Base-by-base conservation (phyloP, 495 filamentous ascomycete genomes). In the Cenococcum geophilum region DNA sequence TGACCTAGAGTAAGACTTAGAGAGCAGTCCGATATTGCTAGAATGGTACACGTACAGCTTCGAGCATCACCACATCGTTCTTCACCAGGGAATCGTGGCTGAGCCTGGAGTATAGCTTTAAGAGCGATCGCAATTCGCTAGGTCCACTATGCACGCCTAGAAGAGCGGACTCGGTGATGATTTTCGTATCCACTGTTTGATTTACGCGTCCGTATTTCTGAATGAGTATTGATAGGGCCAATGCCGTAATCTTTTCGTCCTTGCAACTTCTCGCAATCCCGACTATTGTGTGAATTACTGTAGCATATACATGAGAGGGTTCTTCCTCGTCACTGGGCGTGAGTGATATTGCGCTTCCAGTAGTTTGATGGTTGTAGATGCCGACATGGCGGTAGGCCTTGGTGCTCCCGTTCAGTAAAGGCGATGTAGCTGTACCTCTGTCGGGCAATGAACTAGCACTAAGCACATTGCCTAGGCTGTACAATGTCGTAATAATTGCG, bases 201-300 rank as follows among this genome's bases (percentile, higher is more conserved):
- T 81, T 92, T 40, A 96, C 79, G 68, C 91, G 92, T 9, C 86
- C 85, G 63, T 97, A 83, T 71, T 97, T 95, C 67, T 97, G 93
- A 8, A 96, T 75, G 18, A 98, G 81, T 88, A 97, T 97, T 4
- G 91, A 92, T 67, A 95, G 88, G n/a, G 91, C 91, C 57, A 98
- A 78, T 12, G 92, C 95, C 22, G 86, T 92, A 49, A 97, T 93
- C 73, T 96, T 95, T 37, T 89, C 84, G 63, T 98, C 92, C 48
- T 86, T 81, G 71, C 86, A 91, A 57, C 79, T 82, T 36, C 78
- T 85, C 0, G 95, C 90, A 68, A 97, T 88, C 32, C 83, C 85
- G 62, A 92, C 91, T 62, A 97, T 92, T 5, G 92, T 88, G 68
- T 95, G 87, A 35, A 97, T 84, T 32, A 96, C 84, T 63, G 87